Evolutionary conservation across 2,329 filamentous ascomycete species (phyloP).

Genomic region (Claviceps africana): DNA sequence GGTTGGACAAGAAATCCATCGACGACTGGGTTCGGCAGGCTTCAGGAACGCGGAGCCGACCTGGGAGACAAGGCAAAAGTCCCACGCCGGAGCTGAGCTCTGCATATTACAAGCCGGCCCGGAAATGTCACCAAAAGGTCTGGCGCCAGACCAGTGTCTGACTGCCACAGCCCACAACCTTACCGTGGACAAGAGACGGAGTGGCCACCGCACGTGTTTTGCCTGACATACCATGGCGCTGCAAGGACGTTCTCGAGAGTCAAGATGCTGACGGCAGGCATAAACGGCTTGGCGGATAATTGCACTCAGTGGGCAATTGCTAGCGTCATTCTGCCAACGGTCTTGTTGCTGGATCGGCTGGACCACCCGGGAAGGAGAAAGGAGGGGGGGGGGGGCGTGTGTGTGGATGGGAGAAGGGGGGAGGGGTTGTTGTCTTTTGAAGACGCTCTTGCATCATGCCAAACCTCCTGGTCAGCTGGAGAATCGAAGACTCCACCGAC

Average conservation of each 20-base stretch:
- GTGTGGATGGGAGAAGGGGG: background rate
- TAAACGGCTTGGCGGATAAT: constrained; percentile 8
- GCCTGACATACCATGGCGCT: constrained; percentile 2
- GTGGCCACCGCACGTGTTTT: constrained; percentile 9
- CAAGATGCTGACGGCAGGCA: constrained; percentile 10
- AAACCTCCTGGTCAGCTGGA: constrained; percentile 4
- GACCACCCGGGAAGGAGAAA: background rate
- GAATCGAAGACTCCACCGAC: constrained; percentile 1
- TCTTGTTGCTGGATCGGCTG: constrained; percentile 5
- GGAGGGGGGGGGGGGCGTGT: background rate
- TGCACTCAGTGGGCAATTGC: constrained; percentile 3
- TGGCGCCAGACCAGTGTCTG: constrained; percentile 5
- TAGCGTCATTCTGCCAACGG: constrained; percentile 8
- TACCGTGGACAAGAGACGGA: background rate
- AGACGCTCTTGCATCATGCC: background rate
- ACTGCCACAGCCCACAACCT: constrained; percentile 1
- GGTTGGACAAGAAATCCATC: constrained; percentile 3
- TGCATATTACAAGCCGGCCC: constrained; percentile 6
- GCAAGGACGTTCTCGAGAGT: background rate
- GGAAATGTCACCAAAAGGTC: constrained; percentile 1
- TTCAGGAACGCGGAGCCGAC: constrained; percentile 2
- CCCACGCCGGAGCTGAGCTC: constrained; percentile 11
- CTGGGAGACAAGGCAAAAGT: constrained; percentile 10
- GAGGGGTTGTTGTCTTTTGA: background rate
- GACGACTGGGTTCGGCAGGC: constrained; percentile 6